Conservation (phyloP, 2,329 filamentous ascomycete genomes). For the Claviceps citrina region DNA sequence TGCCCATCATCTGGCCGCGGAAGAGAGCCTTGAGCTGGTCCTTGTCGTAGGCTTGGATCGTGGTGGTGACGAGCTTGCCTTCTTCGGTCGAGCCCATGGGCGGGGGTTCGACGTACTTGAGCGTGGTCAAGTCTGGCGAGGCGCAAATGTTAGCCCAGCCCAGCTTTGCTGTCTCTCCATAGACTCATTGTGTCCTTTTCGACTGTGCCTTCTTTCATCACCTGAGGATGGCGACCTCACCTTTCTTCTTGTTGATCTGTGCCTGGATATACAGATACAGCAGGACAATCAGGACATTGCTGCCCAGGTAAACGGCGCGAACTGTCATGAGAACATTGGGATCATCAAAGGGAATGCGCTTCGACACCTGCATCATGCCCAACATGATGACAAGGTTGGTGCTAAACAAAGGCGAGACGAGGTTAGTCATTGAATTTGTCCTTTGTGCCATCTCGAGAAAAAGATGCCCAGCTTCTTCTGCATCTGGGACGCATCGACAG, state of each 20-base stretch:
- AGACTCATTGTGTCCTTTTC: neutral
- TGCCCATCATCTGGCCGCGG: conserved; percentile 86
- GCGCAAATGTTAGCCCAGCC: neutral
- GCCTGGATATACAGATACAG: conserved; percentile 76
- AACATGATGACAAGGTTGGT: conserved; percentile 91
- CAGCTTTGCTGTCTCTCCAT: neutral
- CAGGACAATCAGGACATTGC: conserved; percentile 66
- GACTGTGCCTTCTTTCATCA: too few relatives aligned
- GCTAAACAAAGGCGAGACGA: conserved; percentile 28
- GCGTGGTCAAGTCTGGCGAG: conserved; percentile 69
- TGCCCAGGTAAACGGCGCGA: conserved; percentile 38
- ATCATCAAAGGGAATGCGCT: conserved; percentile 89
- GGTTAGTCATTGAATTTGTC: conserved; percentile 10
- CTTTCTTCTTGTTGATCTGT: conserved; percentile 92
- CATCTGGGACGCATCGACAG: neutral
- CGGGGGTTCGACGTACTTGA: conserved; percentile 96
- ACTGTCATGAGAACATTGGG: conserved; percentile 43
- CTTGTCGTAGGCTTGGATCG: conserved; percentile 86
- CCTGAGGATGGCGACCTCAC: too few relatives aligned
- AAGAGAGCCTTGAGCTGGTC: conserved; percentile 70
- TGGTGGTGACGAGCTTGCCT: conserved; percentile 91
- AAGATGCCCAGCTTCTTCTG: neutral
- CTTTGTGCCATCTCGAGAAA: neutral
- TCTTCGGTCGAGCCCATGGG: conserved; percentile 88
- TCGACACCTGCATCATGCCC: conserved; percentile 95